phyloP scores from a whole-genome alignment of 371 early-diverging fungal genomes.

The Gilbertella persicaria region DNA sequence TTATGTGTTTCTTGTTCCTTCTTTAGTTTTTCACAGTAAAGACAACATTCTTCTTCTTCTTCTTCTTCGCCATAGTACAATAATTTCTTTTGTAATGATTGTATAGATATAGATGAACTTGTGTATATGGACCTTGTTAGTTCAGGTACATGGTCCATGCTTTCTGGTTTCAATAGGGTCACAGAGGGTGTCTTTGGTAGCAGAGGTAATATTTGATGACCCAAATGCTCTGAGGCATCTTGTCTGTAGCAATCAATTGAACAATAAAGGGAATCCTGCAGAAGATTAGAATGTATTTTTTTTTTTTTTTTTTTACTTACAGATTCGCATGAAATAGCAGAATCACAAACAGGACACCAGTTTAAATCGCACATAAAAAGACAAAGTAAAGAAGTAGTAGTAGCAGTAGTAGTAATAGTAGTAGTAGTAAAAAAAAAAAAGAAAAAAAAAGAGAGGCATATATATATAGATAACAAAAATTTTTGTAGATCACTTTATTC shows the following conservation, averaged over 20 bases:
- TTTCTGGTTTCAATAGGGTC: not conserved
- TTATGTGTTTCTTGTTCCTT: not conserved
- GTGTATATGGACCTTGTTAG: not conserved
- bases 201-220: not conserved
- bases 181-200: not conserved
- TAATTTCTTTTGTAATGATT: not conserved
- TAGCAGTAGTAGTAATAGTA: too few relatives aligned
- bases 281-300: not conserved
- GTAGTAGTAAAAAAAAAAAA: not conserved
- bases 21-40: not conserved
- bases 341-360: conserved; percentile 38
- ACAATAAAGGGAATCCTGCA: conserved; percentile 20
- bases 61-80: not conserved
- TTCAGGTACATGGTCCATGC: not conserved
- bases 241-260: conserved; percentile 11
- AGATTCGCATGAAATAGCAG: conserved; percentile 26
- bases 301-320: conserved; percentile 17
- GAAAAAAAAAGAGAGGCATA: not conserved
- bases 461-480: conserved; percentile 3
- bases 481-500: not conserved
- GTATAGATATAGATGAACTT: not conserved
- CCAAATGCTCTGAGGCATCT: conserved; percentile 10
- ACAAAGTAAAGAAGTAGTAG: not conserved
- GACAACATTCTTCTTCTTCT: not conserved
- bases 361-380: conserved; percentile 35